These are phyloP conservation scores for Tylopilus sp. DNA, from an alignment of 768 basidiomycete genomes.

Conservation along the genomic window DNA sequence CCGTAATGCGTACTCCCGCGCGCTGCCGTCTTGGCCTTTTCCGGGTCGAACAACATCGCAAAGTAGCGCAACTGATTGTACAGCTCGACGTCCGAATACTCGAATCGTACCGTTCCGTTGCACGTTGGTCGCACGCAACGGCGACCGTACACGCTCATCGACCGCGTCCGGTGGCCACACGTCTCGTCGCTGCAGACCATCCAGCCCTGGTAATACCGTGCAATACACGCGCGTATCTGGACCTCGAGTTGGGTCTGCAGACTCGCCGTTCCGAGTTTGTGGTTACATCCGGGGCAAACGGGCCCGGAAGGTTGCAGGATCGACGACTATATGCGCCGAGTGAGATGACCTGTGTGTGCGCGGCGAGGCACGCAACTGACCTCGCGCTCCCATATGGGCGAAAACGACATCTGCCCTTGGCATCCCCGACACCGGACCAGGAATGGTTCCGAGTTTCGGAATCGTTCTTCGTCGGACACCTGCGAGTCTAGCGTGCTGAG, in stretches of 20 bases:
- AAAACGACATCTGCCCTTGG: constrained; percentile 53
- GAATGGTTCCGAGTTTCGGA: constrained; percentile 71
- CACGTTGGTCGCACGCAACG: constrained; percentile 57
- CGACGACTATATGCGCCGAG: constrained; percentile 46
- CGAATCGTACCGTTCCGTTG: constrained; percentile 6
- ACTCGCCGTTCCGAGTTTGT: constrained; percentile 51
- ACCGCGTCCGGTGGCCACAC: constrained; percentile 82
- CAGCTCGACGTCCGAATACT: constrained; percentile 83
- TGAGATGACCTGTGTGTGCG: background rate
- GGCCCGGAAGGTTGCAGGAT: constrained; percentile 64
- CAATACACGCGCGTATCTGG: constrained; percentile 76
- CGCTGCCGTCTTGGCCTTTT: constrained; percentile 55
- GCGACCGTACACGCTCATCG: constrained; percentile 90
- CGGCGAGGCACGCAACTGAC: constrained; percentile 36
- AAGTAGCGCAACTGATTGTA: constrained; percentile 92
- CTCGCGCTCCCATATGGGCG: constrained; percentile 55
- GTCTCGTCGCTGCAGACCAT: constrained; percentile 82
- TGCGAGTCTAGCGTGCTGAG: constrained; percentile 87
- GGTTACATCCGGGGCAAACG: constrained; percentile 65
- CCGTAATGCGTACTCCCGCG: constrained; percentile 44
- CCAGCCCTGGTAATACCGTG: constrained; percentile 87
- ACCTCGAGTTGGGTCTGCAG: constrained; percentile 82
- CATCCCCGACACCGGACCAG: constrained; percentile 77
- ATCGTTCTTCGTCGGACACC: constrained; percentile 83
- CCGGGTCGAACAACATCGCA: constrained; percentile 68